Evolutionary conservation across 768 basidiomycete species (phyloP).

Genomic region (Gymnopilus junonius): DNA sequence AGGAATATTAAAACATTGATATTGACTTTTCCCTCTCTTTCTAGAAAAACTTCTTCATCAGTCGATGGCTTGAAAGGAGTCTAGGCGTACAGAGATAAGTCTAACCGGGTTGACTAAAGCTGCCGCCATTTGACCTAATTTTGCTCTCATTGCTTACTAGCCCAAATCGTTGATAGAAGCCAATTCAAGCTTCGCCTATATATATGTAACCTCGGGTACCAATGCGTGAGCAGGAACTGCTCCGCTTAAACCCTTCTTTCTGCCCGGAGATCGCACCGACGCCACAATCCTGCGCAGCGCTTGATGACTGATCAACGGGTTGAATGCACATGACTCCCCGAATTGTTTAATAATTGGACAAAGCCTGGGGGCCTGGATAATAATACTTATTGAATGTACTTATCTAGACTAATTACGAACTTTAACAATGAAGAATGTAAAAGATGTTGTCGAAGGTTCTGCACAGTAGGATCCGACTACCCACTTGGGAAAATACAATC

Average conservation of each 20-base stretch:
- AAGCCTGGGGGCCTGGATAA: too few species aligned
- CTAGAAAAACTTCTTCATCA: too few species aligned
- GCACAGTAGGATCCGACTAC: too few species aligned
- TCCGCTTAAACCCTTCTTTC: not conserved
- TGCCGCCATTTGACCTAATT: not conserved
- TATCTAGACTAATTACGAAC: too few species aligned
- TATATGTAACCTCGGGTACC: not conserved
- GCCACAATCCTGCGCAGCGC: not conserved
- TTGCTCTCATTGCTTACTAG: not conserved
- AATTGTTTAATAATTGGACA: not conserved
- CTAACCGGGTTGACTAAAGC: not conserved
- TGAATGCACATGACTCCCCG: not conserved
- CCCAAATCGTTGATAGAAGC: not conserved
- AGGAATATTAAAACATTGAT: too few species aligned
- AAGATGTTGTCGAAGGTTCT: too few species aligned
- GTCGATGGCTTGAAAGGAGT: too few species aligned
- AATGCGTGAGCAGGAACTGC: not conserved
- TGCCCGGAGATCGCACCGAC: not conserved
- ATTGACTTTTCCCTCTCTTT: too few species aligned
- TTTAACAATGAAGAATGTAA: too few species aligned
- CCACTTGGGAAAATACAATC: too few species aligned
- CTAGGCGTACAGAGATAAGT: too few species aligned
- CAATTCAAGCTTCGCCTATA: not conserved
- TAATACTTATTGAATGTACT: too few species aligned
- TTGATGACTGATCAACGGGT: not conserved